Evolutionary conservation across 345 rosid genomes (phyloP), one percentile per base, ranked within the genome.

Genomic region (Moringa oleifera): DNA sequence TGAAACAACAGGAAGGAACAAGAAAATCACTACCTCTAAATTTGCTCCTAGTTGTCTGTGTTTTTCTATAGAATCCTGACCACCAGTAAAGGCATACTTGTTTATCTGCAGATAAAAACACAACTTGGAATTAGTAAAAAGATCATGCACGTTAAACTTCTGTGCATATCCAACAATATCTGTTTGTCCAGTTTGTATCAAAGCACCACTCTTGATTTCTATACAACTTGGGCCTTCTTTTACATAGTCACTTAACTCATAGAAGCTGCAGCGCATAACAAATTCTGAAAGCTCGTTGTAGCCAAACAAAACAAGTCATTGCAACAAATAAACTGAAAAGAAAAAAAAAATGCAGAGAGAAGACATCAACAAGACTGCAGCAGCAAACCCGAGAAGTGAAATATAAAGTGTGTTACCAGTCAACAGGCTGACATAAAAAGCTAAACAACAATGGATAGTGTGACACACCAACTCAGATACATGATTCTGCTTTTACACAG

Each of bases 1-100:
- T 41, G 47, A 41, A 41, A 16, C 12, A 41, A 63, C 37, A 58
- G 12, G 36, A 25, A 17, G 31, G 20, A 20, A 54, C 37, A 63
- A 64, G 21, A 46, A 50, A 28, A 54, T 22, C 25, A 54, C 24
- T 81, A 88, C 97, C 98, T 93, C 97, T 2, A 93, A 81, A 77
- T 93, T 88, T 68, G 97, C 96, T 63, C 96, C 98, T 46, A 73
- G 72, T 70, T 79, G 72, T 71, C 85, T 78, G 68, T 84, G 91
- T 69, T 84, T 84, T 62, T 90, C 89, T 19, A 81, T 36, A 46
- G 88, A 71, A 54, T 90, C 96, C 73, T 77, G 97, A 23, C 98
- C 92, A 7, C 98, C 98, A 61, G 90, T 81, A 75, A 86, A 90
- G 1, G 97, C 98, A 24, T 83, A 75, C 60, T 65, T 86, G 79